These are phyloP conservation scores for Rhinocladiella similis DNA, from an alignment of 2,329 filamentous ascomycete species.

Conservation along the genomic window DNA sequence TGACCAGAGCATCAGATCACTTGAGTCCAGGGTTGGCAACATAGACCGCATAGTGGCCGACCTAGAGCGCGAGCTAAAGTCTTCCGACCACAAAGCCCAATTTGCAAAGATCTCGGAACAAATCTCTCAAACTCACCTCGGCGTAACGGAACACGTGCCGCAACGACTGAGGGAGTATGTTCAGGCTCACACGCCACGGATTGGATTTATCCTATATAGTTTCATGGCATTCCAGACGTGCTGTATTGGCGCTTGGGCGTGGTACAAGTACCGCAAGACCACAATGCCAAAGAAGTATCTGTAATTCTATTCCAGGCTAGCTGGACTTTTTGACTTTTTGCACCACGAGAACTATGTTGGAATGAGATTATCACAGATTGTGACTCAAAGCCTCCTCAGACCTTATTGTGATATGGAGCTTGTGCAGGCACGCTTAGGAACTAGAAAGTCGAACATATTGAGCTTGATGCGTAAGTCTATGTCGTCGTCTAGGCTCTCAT, in stretches of 20 bases:
- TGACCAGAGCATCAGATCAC: slow-evolving; percentile 39
- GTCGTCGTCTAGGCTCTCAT: background rate
- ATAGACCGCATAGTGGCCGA: slow-evolving; percentile 53
- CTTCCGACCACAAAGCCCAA: slow-evolving; percentile 54
- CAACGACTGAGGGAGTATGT: slow-evolving; percentile 27
- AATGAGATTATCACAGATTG: too few species aligned
- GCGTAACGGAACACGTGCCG: slow-evolving; percentile 53
- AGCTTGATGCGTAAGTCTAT: slow-evolving; percentile 1
- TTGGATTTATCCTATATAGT: slow-evolving; percentile 66
- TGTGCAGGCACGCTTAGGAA: too few species aligned
- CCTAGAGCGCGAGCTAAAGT: slow-evolving; percentile 52
- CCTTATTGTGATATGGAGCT: too few species aligned
- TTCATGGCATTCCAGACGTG: slow-evolving; percentile 74
- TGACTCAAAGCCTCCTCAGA: too few species aligned
- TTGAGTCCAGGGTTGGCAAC: slow-evolving; percentile 52
- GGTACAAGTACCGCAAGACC: slow-evolving; percentile 77
- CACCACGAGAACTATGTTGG: background rate
- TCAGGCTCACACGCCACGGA: slow-evolving; percentile 46
- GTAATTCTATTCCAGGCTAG: slow-evolving; percentile 41
- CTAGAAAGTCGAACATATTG: background rate
- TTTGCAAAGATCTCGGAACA: slow-evolving; percentile 56
- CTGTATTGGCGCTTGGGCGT: slow-evolving; percentile 66
- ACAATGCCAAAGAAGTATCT: slow-evolving; percentile 90
- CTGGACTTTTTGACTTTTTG: background rate
- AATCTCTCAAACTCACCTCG: slow-evolving; percentile 55